Conservation (phyloP, 805 yeast species). For the Zygosaccharomyces pseudorouxii region DNA sequence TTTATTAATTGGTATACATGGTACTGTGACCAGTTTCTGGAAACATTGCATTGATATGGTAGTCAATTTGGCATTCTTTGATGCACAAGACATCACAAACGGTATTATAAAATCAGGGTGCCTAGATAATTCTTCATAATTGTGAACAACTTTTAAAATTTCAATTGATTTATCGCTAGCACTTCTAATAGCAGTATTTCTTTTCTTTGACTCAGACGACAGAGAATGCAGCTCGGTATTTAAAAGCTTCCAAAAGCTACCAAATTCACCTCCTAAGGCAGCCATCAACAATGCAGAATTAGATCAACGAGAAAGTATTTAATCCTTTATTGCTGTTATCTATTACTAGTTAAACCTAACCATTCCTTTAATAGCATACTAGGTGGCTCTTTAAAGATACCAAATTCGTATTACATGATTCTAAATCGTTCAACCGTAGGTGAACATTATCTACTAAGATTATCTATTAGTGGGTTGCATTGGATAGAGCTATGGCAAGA, state of each 20-base stretch:
- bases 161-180: slow-evolving; percentile 52
- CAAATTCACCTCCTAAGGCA: slow-evolving; percentile 19
- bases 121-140: slow-evolving; percentile 36
- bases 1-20: slow-evolving; percentile 50
- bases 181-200: slow-evolving; percentile 62
- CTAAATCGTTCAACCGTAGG: too few species aligned
- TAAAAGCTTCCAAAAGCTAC: slow-evolving; percentile 33
- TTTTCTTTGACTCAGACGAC: slow-evolving; percentile 64
- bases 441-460: too few species aligned
- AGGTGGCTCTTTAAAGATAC: too few species aligned
- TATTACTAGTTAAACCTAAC: background rate
- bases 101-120: slow-evolving; percentile 61
- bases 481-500: too few species aligned
- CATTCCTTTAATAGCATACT: too few species aligned
- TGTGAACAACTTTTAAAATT: slow-evolving; percentile 37
- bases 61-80: slow-evolving; percentile 70
- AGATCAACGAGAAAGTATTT: background rate
- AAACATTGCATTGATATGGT: slow-evolving; percentile 68
- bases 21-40: slow-evolving; percentile 52
- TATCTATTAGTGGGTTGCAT: too few species aligned
- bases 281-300: slow-evolving; percentile 7
- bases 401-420: too few species aligned
- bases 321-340: background rate
- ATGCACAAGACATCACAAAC: slow-evolving; percentile 63
- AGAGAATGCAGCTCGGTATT: slow-evolving; percentile 55